These are phyloP conservation scores for Salix udensis DNA, from an alignment of 345 rosid species.

Conservation along the genomic window DNA sequence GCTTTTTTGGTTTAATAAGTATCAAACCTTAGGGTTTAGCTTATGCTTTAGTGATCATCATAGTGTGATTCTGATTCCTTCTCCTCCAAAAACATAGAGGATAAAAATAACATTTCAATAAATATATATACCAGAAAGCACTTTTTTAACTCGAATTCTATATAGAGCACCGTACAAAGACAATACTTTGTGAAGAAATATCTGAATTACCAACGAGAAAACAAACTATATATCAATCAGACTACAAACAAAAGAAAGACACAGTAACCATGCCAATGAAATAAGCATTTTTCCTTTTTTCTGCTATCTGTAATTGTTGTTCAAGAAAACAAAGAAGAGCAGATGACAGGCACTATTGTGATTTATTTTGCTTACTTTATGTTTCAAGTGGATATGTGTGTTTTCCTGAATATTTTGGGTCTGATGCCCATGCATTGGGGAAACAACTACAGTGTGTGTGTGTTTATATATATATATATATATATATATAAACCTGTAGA, in stretches of 20 bases:
- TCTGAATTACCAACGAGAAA: background rate
- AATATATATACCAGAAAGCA: background rate
- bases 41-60: slow-evolving; percentile 27
- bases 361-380: background rate
- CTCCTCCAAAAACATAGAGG: background rate
- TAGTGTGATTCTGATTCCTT: slow-evolving; percentile 27
- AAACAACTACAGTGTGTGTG: background rate
- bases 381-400: background rate
- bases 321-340: background rate
- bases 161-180: background rate
- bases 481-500: background rate
- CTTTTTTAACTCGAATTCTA: background rate
- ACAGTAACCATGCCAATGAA: background rate
- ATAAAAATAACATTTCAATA: background rate
- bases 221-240: too few relatives aligned
- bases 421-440: slow-evolving; percentile 22
- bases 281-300: background rate
- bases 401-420: slow-evolving; percentile 9
- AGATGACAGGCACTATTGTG: background rate
- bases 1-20: slow-evolving; percentile 21
- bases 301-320: background rate
- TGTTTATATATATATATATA: too few relatives aligned
- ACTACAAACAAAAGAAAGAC: too few relatives aligned
- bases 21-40: slow-evolving; percentile 20
- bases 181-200: background rate